phyloP scores from a whole-genome alignment of 371 early-diverging fungal species.

The Mucor irregularis region DNA sequence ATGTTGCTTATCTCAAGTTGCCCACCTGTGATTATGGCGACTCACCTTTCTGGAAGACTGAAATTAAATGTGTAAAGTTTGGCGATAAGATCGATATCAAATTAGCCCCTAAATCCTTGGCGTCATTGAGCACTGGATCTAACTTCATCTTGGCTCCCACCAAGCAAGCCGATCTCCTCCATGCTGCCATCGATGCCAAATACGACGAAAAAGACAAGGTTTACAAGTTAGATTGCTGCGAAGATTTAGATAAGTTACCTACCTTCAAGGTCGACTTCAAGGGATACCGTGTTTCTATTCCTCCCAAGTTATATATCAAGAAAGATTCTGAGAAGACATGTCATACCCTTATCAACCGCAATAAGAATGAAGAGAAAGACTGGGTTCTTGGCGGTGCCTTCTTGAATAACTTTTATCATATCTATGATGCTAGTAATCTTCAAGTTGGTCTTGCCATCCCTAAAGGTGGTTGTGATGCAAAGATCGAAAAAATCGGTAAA shows the following conservation, averaged over 20 bases:
- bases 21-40: slow-evolving; percentile 46
- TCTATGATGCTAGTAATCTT: slow-evolving; percentile 35
- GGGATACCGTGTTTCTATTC: slow-evolving; percentile 37
- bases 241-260: slow-evolving; percentile 30
- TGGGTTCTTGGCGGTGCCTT: slow-evolving; percentile 50
- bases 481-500: slow-evolving; percentile 30
- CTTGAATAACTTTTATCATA: slow-evolving; percentile 45
- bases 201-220: slow-evolving; percentile 21
- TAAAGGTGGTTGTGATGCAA: slow-evolving; percentile 31
- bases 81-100: slow-evolving; percentile 39
- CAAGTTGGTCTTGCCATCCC: slow-evolving; percentile 44
- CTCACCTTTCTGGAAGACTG: slow-evolving; percentile 50
- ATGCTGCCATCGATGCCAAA: slow-evolving; percentile 40
- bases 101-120: slow-evolving; percentile 36
- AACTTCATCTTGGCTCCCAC: slow-evolving; percentile 39
- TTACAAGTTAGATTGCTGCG: slow-evolving; percentile 34
- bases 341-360: slow-evolving; percentile 30
- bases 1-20: slow-evolving; percentile 38
- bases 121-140: slow-evolving; percentile 34
- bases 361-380: slow-evolving; percentile 25
- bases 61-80: slow-evolving; percentile 40
- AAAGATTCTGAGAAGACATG: slow-evolving; percentile 23
- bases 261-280: slow-evolving; percentile 39
- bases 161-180: slow-evolving; percentile 38
- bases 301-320: slow-evolving; percentile 30